Evolutionary conservation across 371 early-diverging fungal species (phyloP), one percentile per base, ranked within the genome.

Genomic region (Phascolomyces articulosus): DNA sequence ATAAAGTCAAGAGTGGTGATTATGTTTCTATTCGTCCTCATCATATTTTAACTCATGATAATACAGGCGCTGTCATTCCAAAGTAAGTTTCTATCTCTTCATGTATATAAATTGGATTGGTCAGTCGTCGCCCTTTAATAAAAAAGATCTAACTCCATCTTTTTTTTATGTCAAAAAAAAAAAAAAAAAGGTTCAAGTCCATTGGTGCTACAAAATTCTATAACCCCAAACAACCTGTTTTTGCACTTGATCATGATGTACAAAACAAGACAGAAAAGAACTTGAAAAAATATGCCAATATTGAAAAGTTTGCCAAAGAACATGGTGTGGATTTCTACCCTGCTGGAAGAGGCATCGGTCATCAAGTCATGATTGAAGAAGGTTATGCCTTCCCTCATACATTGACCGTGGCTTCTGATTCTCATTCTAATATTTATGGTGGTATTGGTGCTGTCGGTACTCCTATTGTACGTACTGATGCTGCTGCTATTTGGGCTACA

Each of bases 361-460:
- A 98, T 66, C 98, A 98, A 78, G 90, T 96, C 66, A 90, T 97
- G 86, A 89, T 97, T 55, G 98, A 98, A 73, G 96, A 97, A 73
- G 97, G 96, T 18, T 96, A 96, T 67, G 95, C 96, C 2, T 93
- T 95, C 75, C 98, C 98, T 4, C 79, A 87, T 61, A 91, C 96
- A 10, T 76, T 98, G 76, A 93, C 95, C 3, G 97, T 98, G 2
- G 98, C 96, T 2, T 96, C 96, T 2, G 98, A 98, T 74, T 98
- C 98, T 4, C 98, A 98, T 71, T 96, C 98, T 18, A 98, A 98
- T 79, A 97, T 96, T 95, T 98, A 98, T 76, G 98, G 98, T 55
- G 98, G 97, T 65, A 86, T 94, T 60, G 96, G 96, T 47, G 87
- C 91, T 24, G 80, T 98, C 23, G 98, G 98, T 23, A 96, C 98